phyloP scores from a whole-genome alignment of 1,139 yeast species.

The Zygotorulaspora mrakii region DNA sequence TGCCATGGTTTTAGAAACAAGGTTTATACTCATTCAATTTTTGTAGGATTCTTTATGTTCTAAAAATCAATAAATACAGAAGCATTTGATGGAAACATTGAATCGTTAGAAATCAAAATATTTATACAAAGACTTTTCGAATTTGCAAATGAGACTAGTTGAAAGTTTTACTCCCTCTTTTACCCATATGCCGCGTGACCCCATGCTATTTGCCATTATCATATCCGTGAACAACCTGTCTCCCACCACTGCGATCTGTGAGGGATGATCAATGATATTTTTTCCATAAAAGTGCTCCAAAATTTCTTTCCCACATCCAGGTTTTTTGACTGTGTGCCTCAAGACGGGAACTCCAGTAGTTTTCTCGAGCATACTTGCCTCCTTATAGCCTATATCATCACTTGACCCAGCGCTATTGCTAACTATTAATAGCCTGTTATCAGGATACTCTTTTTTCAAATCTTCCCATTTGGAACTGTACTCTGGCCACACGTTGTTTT shows the following conservation, averaged over 20 bases:
- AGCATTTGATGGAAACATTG: neutral
- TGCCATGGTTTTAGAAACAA: conserved; percentile 83
- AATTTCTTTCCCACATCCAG: conserved; percentile 79
- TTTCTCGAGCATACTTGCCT: conserved; percentile 61
- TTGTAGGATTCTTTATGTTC: too few relatives aligned
- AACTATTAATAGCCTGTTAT: conserved; percentile 67
- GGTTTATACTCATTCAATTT: too few relatives aligned
- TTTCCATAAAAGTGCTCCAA: conserved; percentile 50
- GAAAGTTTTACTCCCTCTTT: conserved; percentile 57
- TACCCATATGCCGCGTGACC: conserved; percentile 81
- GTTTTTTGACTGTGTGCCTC: conserved; percentile 78
- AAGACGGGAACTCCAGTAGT: conserved; percentile 74
- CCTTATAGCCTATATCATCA: conserved; percentile 59
- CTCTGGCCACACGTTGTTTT: conserved; percentile 74
- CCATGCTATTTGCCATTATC: conserved; percentile 92
- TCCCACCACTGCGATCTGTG: conserved; percentile 80
- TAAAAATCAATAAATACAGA: neutral
- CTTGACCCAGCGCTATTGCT: conserved; percentile 92
- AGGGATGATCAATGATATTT: conserved; percentile 48
- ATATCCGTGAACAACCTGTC: conserved; percentile 89
- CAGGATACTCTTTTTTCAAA: conserved; percentile 56
- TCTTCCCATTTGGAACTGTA: conserved; percentile 59
- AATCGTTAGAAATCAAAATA: conserved; percentile 5
- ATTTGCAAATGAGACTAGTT: conserved; percentile 20
- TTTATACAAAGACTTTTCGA: conserved; percentile 27